Evolutionary conservation across 2,329 filamentous ascomycete genomes (phyloP), one percentile per base, ranked within the genome.

Genomic region (Pleomassaria siparia): DNA sequence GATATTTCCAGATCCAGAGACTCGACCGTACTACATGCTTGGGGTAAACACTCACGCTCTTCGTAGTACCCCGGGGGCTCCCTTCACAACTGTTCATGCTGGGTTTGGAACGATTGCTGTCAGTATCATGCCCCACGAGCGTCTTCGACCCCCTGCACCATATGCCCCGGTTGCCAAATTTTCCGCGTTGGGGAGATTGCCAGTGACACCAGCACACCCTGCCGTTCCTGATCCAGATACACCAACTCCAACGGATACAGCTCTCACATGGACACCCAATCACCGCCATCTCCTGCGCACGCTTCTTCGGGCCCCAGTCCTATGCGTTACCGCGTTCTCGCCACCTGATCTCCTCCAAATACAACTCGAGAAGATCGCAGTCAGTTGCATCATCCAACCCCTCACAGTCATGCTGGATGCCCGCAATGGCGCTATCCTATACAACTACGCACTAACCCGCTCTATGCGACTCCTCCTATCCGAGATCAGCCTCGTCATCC

Each of bases 381-480:
- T 91, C 57, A 85, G 86, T 51, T 82, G 85, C 40, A 79, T 94
- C 22, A 82, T 95, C 45, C 91, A 96, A 54, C 86, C 92, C 0
- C 76, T 96, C 4, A 91, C 89, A 3, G 86, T 88, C 1, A 74
- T 95, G 8, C 79, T 95, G 43, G 88, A 95, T 59, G 83, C 86
- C 58, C 79, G 81, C 22, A 95, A 95, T 64, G 83, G 87, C 35
- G 77, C 84, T 39, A 71, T 97, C 0, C 72, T 87, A 7, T 79
- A 81, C 60, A 91, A 91, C 70, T 78, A 77, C 51, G 75, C 81
- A 30, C 78, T 88, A 0, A 82, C 81, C 13, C 77, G 80, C 32
- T 78, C 88, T 35, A 87, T 92, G 72, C 79, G 86, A 33, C 74
- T 85, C 25, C 78, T 97, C 3, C 73, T 96, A 2, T 75, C 80